Evolutionary conservation across 495 filamentous ascomycete genomes (phyloP).

Genomic region (Sabuloglossum arenarium): DNA sequence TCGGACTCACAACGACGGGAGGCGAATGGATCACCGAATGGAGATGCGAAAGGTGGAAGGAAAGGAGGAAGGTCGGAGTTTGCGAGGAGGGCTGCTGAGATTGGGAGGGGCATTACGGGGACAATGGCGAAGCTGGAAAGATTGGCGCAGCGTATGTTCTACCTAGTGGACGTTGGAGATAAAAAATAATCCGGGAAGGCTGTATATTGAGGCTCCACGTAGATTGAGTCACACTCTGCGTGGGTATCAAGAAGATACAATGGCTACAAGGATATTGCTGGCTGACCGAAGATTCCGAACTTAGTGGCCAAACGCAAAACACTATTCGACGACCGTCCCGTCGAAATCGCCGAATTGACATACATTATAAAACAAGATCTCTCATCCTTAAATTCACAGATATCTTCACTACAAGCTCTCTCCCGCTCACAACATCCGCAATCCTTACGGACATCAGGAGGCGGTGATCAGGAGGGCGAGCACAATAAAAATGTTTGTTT

Average conservation of each 20-base stretch:
- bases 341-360: slow-evolving; percentile 91
- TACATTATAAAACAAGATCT: slow-evolving; percentile 97
- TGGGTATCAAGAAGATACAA: not conserved
- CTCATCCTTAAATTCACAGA: slow-evolving; percentile 69
- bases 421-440: slow-evolving; percentile 53
- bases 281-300: not conserved
- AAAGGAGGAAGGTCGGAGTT: slow-evolving; percentile 51
- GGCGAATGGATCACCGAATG: slow-evolving; percentile 40
- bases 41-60: slow-evolving; percentile 16
- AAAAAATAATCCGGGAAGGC: not conserved
- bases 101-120: slow-evolving; percentile 70
- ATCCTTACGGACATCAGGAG: slow-evolving; percentile 22
- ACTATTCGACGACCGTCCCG: slow-evolving; percentile 86
- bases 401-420: slow-evolving; percentile 56
- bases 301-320: slow-evolving; percentile 87
- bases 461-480: slow-evolving; percentile 69
- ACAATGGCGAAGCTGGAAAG: slow-evolving; percentile 91
- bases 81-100: slow-evolving; percentile 70
- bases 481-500: slow-evolving; percentile 74
- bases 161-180: not conserved
- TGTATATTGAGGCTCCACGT: not conserved
- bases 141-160: slow-evolving; percentile 54
- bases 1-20: slow-evolving; percentile 47
- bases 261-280: not conserved
- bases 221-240: slow-evolving; percentile 5